Base-by-base conservation (phyloP, 371 early-diverging fungal species). In the Lichtheimia ramosa region DNA sequence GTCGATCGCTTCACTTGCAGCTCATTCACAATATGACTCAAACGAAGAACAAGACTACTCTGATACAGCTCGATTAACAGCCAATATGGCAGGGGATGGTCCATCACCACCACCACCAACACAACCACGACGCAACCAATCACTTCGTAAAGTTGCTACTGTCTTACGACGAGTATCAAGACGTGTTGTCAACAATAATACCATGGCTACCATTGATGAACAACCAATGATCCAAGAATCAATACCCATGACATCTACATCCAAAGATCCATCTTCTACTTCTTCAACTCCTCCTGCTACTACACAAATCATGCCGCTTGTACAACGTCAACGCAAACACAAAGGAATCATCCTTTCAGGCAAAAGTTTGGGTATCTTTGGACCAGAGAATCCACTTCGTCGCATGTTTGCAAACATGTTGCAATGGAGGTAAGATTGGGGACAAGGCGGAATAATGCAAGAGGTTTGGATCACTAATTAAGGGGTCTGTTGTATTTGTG, bases 61-160 rank as follows among this genome's bases (percentile, higher is more conserved):
- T 34, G 78, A 77, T 51, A 77, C 74, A 5, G 74, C 78, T 1
- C 18, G 71, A 48, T 58, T 77, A 16, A 77, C 78, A 23, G 56
- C 64, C 12, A 69, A 77, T 27, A 68, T 61, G 20, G 69, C 69
- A 15, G 62, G 54, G 4, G 51, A 63, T n/a, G 58, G 58, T 43
- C 51, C 51, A 1, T 39, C 53, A 23, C 43, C 54, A 48, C 16
- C 58, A 21, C 27, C 51, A 27, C 39, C 51, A 21, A 6, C 18
- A 24, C 53, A 28, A 49, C 27, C 49, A 15, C 58, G 54, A 24
- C 54, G 63, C 3, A 68, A 68, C 16, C 62, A 66, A 21, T 73
- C 77, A 55, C 65, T 42, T 13, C 55, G 53, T 53, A 68, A 43
- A 58, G 40, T 71, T 10, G 60, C 63, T 1, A 68, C 64, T 20